Conservation (phyloP, 2,329 filamentous ascomycete species). For the Fusarium bactridioides region DNA sequence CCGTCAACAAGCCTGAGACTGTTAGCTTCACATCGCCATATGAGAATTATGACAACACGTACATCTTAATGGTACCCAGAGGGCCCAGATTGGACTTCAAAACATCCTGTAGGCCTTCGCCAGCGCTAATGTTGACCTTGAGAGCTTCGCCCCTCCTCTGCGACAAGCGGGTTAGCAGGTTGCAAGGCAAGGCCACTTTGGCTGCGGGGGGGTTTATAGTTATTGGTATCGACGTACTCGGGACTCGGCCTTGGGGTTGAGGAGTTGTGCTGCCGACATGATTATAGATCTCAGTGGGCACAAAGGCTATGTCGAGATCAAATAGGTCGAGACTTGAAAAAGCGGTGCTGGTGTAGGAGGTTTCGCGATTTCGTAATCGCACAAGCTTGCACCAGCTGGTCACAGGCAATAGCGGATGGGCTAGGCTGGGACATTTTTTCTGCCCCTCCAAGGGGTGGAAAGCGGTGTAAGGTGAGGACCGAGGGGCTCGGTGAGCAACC, state of each 20-base stretch:
- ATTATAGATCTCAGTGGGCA: conserved; percentile 36
- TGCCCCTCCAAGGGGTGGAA: conserved; percentile 41
- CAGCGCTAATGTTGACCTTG: conserved; percentile 94
- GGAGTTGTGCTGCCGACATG: conserved; percentile 97
- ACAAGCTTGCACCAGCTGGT: conserved; percentile 44
- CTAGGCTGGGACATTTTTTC: conserved; percentile 48
- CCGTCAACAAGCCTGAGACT: conserved; percentile 70
- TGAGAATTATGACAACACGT: conserved; percentile 28
- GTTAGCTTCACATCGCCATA: conserved; percentile 39
- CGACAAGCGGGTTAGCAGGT: conserved; percentile 40
- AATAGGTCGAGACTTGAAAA: conserved; percentile 24
- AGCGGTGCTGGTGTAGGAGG: conserved; percentile 31
- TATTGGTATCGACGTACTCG: conserved; percentile 69
- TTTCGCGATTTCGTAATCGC: conserved; percentile 44
- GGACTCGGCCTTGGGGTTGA: conserved; percentile 99
- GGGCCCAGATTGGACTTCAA: conserved; percentile 96
- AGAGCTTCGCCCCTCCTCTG: conserved; percentile 97
- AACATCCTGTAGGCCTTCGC: conserved; percentile 92
- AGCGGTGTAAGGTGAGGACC: conserved; percentile 44
- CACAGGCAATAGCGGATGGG: conserved; percentile 41
- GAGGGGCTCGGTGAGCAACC: conserved; percentile 30
- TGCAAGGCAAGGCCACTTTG: conserved; percentile 24
- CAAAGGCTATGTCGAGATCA: conserved; percentile 35
- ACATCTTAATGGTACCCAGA: conserved; percentile 96
- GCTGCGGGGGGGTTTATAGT: conserved; percentile 24